Conservation (phyloP, 345 rosid genomes). For the Angophora floribunda region DNA sequence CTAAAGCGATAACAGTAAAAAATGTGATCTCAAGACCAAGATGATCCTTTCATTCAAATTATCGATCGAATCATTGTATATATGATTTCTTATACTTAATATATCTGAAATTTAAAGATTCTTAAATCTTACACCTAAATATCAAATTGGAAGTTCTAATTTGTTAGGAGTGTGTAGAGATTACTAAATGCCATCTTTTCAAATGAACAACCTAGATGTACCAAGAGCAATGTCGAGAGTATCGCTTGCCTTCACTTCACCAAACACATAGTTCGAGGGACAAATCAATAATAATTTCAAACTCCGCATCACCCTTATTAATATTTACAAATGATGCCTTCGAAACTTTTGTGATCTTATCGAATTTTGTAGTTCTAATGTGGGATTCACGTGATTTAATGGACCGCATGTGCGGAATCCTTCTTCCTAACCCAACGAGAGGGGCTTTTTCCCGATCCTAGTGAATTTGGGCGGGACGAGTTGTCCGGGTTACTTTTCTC, state of each 20-base stretch:
- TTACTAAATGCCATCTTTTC: not conserved
- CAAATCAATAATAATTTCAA: not conserved
- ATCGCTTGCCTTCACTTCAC: not conserved
- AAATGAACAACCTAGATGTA: not conserved
- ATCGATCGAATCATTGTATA: not conserved
- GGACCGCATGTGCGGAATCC: not conserved
- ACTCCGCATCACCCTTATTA: not conserved
- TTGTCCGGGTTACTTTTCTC: not conserved
- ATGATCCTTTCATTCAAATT: not conserved
- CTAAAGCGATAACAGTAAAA: not conserved
- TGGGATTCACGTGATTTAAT: not conserved
- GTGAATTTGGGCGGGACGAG: not conserved
- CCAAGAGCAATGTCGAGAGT: not conserved
- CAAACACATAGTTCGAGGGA: not conserved
- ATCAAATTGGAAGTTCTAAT: not conserved
- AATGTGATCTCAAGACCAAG: not conserved
- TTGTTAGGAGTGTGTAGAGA: too few relatives aligned
- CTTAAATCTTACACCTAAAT: not conserved
- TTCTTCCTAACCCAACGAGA: not conserved
- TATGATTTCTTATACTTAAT: too few relatives aligned
- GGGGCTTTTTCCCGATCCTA: not conserved
- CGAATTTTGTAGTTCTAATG: not conserved
- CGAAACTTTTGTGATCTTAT: not conserved
- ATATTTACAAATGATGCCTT: not conserved
- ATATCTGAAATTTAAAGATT: not conserved